Base-by-base conservation (phyloP, 176 grass and related monocot species). In the Puccinellia tenuiflora region DNA sequence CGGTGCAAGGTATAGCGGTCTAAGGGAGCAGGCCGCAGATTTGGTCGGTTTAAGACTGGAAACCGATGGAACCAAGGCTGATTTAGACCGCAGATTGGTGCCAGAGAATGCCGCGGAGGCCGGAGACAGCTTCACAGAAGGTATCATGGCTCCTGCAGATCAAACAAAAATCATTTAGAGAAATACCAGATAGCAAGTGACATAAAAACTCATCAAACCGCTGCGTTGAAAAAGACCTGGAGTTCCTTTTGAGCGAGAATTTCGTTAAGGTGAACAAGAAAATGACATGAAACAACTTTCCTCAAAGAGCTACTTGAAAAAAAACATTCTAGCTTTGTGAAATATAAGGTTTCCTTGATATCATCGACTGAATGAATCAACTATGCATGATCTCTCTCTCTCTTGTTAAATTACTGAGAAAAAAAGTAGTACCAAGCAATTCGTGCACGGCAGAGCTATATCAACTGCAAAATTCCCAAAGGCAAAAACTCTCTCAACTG, bases 1-100 rank as follows among this genome's bases (percentile, higher is more conserved):
- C 1, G 80, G 85, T 68, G 84, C 25, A 57, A 94, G 83, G 75
- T 94, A 89, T 12, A 97, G 86, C 4, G 95, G 90, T 74, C 86
- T 97, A 26, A 84, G 52, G 34, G 84, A 93, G n/a, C 89, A 80
- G 26, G 89, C 63, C 18, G 66, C 79, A 69, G 84, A 68, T 56
- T 77, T 85, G 9, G 80, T 79, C 54, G 64, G 57, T 78, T 82
- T 88, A 25, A 90, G 71, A 28, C 20, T 53, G 7, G 75, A 52
- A n/a, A 91, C 21, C 3, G 85, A 82, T n/a, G 84, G 84, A 76
- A 85, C 25, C 26, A 2, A 38, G 16, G 63, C 81, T 21, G 54
- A 89, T 77, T 73, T 89, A 15, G 81, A 78, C 76, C 89, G 89
- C 16, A 83, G 73, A 46, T 67, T 86, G 51, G 73, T 34, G 78